These are phyloP conservation scores for Botryotinia globosa DNA, from an alignment of 2,329 filamentous ascomycete genomes.

Conservation along the genomic window DNA sequence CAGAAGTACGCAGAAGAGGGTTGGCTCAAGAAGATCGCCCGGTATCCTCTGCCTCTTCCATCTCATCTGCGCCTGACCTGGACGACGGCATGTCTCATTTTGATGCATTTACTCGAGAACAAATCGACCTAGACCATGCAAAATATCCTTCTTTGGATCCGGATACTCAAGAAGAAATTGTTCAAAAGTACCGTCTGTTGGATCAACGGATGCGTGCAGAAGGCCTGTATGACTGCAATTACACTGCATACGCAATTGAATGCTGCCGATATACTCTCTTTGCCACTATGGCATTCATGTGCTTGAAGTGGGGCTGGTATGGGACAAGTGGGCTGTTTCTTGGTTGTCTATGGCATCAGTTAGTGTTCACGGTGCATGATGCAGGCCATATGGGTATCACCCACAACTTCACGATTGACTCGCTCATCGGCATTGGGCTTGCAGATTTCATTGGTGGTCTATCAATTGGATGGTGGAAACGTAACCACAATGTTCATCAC, in stretches of 20 bases:
- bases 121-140: conserved; percentile 71
- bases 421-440: conserved; percentile 82
- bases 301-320: conserved; percentile 65
- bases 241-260: conserved; percentile 75
- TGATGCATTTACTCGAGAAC: conserved; percentile 69
- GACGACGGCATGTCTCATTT: conserved; percentile 62
- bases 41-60: conserved; percentile 48
- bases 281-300: conserved; percentile 58
- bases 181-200: conserved; percentile 77
- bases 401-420: conserved; percentile 80
- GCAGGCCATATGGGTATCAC: conserved; percentile 97
- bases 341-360: conserved; percentile 87
- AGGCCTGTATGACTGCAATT: conserved; percentile 82
- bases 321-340: conserved; percentile 68
- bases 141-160: conserved; percentile 79
- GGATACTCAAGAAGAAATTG: conserved; percentile 70
- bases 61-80: conserved; percentile 56
- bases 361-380: conserved; percentile 92
- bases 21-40: conserved; percentile 20
- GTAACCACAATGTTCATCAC: conserved; percentile 93
- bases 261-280: conserved; percentile 67
- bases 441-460: conserved; percentile 87
- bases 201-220: conserved; percentile 68
- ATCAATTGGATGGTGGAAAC: conserved; percentile 96
- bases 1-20: conserved; percentile 28